Evolutionary conservation across 1,284 basidiomycete genomes (phyloP).

Genomic region (Moesziomyces globuligerus): DNA sequence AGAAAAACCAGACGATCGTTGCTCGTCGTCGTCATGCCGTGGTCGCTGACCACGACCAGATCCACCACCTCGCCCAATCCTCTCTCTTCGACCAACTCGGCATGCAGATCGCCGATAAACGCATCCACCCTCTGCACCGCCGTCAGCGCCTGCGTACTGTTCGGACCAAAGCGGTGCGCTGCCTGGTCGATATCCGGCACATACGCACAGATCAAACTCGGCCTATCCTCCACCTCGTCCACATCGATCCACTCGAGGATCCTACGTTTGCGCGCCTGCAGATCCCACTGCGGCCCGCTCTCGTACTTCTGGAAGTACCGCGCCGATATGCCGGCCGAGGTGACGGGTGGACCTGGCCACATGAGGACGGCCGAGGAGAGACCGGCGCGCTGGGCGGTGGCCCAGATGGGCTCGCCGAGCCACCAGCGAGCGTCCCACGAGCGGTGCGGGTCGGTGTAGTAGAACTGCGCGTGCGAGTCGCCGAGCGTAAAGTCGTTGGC

Average conservation of each 20-base stretch:
- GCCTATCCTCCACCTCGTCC: slow-evolving; percentile 20
- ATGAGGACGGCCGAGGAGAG: slow-evolving; percentile 41
- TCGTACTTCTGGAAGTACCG: slow-evolving; percentile 52
- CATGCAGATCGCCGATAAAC: slow-evolving; percentile 78
- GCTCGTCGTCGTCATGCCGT: slow-evolving; percentile 89
- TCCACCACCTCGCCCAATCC: slow-evolving; percentile 85
- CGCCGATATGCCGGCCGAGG: slow-evolving; percentile 8
- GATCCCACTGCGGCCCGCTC: slow-evolving; percentile 33
- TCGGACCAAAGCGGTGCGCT: slow-evolving; percentile 81
- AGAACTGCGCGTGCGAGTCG: slow-evolving; percentile 27
- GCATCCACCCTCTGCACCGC: slow-evolving; percentile 78
- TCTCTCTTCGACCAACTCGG: slow-evolving; percentile 73
- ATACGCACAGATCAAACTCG: slow-evolving; percentile 70
- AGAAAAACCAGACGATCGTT: slow-evolving; percentile 80
- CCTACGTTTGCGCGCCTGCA: slow-evolving; percentile 12
- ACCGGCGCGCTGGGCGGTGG: slow-evolving; percentile 28
- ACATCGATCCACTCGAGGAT: slow-evolving; percentile 48
- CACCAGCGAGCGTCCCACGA: slow-evolving; percentile 52
- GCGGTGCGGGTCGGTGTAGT: slow-evolving; percentile 43
- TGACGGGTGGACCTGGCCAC: slow-evolving; percentile 58
- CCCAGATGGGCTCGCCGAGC: slow-evolving; percentile 53
- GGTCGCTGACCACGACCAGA: slow-evolving; percentile 88
- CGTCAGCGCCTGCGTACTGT: slow-evolving; percentile 63
- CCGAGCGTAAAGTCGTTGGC: slow-evolving; percentile 81
- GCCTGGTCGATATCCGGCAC: slow-evolving; percentile 71